Conservation (phyloP, 2,329 filamentous ascomycete genomes). For the Claviceps pusilla region DNA sequence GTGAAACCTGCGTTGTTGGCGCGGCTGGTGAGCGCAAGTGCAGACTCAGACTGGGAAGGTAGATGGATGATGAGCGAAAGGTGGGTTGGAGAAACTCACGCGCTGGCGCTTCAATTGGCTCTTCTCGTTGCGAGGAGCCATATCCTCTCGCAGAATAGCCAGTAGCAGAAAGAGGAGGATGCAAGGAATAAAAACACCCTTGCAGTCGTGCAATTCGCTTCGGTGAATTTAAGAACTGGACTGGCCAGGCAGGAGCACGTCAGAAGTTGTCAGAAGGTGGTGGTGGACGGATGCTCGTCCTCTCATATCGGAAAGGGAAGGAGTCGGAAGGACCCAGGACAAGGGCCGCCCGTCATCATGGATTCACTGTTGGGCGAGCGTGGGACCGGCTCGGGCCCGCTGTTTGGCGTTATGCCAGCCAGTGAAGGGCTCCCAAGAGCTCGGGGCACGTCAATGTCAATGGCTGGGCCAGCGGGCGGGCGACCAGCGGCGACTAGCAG, state of each 20-base stretch:
- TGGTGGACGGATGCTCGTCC: background rate
- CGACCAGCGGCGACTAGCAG: no score
- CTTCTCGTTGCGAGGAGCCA: conserved; percentile 54
- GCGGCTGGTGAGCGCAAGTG: conserved; percentile 11
- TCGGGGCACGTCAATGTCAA: background rate
- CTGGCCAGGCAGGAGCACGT: background rate
- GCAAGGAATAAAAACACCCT: background rate
- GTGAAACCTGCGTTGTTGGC: conserved; percentile 41
- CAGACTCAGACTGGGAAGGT: background rate
- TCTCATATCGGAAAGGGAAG: background rate
- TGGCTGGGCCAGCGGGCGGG: no score
- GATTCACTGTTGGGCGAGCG: background rate
- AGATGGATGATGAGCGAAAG: background rate
- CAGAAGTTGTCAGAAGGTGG: background rate
- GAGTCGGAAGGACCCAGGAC: background rate
- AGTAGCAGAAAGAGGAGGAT: no score
- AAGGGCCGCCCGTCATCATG: background rate
- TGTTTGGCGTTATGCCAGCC: background rate
- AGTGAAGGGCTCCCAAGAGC: background rate
- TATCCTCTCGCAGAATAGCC: conserved; percentile 15
- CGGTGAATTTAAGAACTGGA: no score
- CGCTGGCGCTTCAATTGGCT: conserved; percentile 72
- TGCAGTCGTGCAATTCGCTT: no score
- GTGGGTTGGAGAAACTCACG: conserved; percentile 33
- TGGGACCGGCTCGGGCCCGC: background rate